A percentile compares a stretch with the other conserved stretches of the same genome.
phyloP scores from a whole-genome alignment of 164 flowering plant genomes.

The Cinnamomum micranthum region DNA sequence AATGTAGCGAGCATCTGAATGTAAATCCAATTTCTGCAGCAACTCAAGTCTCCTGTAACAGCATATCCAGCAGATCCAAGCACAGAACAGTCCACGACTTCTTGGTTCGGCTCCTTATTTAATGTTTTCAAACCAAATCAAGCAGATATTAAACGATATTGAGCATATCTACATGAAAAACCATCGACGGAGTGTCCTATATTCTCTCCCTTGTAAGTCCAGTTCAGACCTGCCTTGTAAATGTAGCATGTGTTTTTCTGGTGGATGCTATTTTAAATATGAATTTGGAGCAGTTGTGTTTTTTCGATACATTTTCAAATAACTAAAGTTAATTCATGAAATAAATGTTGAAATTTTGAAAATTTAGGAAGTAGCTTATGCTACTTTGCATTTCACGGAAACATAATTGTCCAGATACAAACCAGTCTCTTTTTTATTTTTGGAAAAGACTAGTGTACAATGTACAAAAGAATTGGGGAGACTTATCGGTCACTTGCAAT shows the following conservation, averaged over 20 bases:
- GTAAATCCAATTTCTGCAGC: slow-evolving; percentile 48
- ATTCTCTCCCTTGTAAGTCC: not conserved
- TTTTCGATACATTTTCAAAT: too few relatives aligned
- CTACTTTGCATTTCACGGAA: not conserved
- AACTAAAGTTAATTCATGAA: not conserved
- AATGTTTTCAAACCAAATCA: slow-evolving; percentile 8
- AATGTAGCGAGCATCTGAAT: slow-evolving; percentile 83
- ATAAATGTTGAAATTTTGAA: too few relatives aligned
- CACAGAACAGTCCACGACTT: slow-evolving; percentile 65
- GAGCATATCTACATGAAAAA: slow-evolving; percentile 1
- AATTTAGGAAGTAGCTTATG: not conserved
- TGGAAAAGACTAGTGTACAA: not conserved
- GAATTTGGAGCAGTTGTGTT: too few relatives aligned
- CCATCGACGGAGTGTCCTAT: not conserved
- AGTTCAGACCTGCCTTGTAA: not conserved
- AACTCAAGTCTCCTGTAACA: slow-evolving; percentile 76
- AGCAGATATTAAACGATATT: slow-evolving; percentile 2
- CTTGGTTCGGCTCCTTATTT: slow-evolving; percentile 66
- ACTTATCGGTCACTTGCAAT: too few relatives aligned
- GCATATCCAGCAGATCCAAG: slow-evolving; percentile 88
- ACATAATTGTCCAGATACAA: not conserved
- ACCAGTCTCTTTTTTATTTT: too few relatives aligned
- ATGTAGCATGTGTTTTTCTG: too few relatives aligned
- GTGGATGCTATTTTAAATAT: too few relatives aligned
- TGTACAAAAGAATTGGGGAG: not conserved